Evolutionary conservation across 345 rosid species (phyloP).

Genomic region (Aquilaria yunnanensis): DNA sequence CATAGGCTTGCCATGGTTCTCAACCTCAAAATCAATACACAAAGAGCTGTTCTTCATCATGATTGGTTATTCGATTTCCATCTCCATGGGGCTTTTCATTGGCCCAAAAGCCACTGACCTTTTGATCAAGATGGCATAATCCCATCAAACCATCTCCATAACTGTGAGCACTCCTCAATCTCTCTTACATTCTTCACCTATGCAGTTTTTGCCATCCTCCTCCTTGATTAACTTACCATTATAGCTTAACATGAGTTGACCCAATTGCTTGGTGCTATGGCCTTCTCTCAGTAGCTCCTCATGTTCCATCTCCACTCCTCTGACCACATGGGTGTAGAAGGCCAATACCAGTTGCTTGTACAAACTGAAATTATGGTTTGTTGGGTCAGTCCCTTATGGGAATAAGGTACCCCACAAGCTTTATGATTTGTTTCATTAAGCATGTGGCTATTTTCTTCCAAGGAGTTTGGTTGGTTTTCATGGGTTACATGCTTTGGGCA

Average conservation of each 20-base stretch:
- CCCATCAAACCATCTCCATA: constrained; percentile 82
- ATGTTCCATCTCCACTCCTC: constrained; percentile 78
- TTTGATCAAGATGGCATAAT: constrained; percentile 72
- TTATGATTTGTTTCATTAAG: constrained; percentile 63
- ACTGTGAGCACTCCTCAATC: constrained; percentile 76
- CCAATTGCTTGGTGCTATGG: constrained; percentile 45
- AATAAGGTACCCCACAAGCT: constrained; percentile 50
- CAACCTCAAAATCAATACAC: constrained; percentile 40
- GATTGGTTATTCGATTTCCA: constrained; percentile 44
- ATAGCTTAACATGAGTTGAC: constrained; percentile 32
- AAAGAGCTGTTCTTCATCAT: constrained; percentile 59
- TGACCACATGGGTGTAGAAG: constrained; percentile 79
- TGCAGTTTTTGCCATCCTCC: constrained; percentile 40
- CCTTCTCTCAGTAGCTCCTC: constrained; percentile 65
- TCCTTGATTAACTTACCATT: constrained; percentile 38
- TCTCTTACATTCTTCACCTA: constrained; percentile 61
- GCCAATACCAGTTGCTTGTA: constrained; percentile 73
- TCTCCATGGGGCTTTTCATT: constrained; percentile 74
- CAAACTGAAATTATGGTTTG: constrained; percentile 50
- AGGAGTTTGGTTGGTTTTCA: constrained; percentile 68
- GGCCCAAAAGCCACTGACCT: constrained; percentile 73
- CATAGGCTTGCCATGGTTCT: constrained; percentile 57
- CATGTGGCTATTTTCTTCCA: constrained; percentile 59
- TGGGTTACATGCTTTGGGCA: constrained; percentile 78
- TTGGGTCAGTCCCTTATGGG: constrained; percentile 54